Evolutionary conservation across 176 grass and related monocot genomes (phyloP).

Genomic region (Alopecurus myosuroides): DNA sequence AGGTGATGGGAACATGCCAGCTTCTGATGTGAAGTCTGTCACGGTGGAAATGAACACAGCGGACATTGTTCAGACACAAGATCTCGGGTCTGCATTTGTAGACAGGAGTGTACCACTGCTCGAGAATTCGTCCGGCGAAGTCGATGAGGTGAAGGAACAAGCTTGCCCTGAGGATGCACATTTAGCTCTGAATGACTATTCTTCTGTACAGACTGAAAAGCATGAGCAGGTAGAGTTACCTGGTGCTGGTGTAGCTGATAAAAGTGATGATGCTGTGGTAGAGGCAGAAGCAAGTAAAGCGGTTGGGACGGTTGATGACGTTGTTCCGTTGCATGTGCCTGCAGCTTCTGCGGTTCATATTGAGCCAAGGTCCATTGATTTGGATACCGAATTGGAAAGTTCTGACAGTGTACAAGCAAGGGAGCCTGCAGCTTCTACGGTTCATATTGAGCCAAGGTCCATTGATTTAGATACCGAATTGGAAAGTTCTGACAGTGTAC

Average conservation of each 20-base stretch:
- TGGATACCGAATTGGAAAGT: slow-evolving; percentile 4
- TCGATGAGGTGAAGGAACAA: not conserved
- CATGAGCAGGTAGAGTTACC: not conserved
- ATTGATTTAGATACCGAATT: not conserved
- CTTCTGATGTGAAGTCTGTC: slow-evolving; percentile 14
- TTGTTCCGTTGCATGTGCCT: not conserved
- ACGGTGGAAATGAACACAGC: not conserved
- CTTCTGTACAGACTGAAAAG: slow-evolving; percentile 21
- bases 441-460: too few species aligned
- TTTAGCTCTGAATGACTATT: slow-evolving; percentile 10
- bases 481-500: not conserved
- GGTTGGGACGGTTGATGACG: slow-evolving; percentile 9
- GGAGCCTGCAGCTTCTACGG: too few species aligned
- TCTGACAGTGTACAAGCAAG: not conserved
- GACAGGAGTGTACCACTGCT: not conserved
- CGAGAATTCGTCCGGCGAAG: not conserved
- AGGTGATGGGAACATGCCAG: not conserved
- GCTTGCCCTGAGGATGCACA: not conserved
- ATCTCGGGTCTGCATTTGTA: not conserved
- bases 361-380: slow-evolving; percentile 17
- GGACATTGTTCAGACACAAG: slow-evolving; percentile 7
- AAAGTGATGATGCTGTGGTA: slow-evolving; percentile 2
- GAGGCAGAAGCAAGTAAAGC: slow-evolving; percentile 4
- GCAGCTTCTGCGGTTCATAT: slow-evolving; percentile 5
- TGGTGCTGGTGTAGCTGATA: slow-evolving; percentile 18